phyloP scores from a whole-genome alignment of 2,329 filamentous ascomycete species.

The Monosporascus ibericus region DNA sequence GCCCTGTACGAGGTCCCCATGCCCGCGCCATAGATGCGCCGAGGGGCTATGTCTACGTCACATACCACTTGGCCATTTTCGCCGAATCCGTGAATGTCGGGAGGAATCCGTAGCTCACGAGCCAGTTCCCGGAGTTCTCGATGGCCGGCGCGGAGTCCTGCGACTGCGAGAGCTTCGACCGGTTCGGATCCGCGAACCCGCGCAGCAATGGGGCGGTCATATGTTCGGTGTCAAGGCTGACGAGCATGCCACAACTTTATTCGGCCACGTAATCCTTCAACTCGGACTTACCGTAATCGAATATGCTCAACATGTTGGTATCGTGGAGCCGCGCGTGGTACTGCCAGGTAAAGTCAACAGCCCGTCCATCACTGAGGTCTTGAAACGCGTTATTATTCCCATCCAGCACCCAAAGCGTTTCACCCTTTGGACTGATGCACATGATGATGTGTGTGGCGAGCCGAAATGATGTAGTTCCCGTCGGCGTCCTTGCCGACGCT shows the following conservation, averaged over 20 bases:
- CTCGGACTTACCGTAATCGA: background rate
- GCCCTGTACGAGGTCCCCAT: slow-evolving; percentile 13
- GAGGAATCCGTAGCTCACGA: slow-evolving; percentile 12
- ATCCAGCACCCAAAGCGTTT: slow-evolving; percentile 10
- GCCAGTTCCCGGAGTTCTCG: background rate
- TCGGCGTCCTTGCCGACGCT: slow-evolving; percentile 10
- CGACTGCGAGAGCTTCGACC: slow-evolving; percentile 3
- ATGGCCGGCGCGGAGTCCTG: slow-evolving; percentile 7
- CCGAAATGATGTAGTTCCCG: slow-evolving; percentile 14
- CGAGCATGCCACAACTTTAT: background rate
- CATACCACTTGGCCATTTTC: slow-evolving; percentile 10
- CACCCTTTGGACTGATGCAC: slow-evolving; percentile 5
- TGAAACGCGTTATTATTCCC: slow-evolving; percentile 12
- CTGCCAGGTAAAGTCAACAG: slow-evolving; percentile 12
- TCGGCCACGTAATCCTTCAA: background rate
- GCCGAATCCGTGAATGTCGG: slow-evolving; percentile 8
- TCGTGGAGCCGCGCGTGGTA: slow-evolving; percentile 13
- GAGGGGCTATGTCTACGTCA: slow-evolving; percentile 10
- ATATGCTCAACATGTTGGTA: slow-evolving; percentile 2
- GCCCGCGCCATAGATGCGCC: slow-evolving; percentile 5
- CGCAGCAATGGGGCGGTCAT: background rate
- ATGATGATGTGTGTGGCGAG: slow-evolving; percentile 8
- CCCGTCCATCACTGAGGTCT: slow-evolving; percentile 8
- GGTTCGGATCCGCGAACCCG: background rate
- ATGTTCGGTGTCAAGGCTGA: background rate